Evolutionary conservation across 108 stramenopile species (phyloP).

Genomic region (Cafeteria roenbergensis): DNA sequence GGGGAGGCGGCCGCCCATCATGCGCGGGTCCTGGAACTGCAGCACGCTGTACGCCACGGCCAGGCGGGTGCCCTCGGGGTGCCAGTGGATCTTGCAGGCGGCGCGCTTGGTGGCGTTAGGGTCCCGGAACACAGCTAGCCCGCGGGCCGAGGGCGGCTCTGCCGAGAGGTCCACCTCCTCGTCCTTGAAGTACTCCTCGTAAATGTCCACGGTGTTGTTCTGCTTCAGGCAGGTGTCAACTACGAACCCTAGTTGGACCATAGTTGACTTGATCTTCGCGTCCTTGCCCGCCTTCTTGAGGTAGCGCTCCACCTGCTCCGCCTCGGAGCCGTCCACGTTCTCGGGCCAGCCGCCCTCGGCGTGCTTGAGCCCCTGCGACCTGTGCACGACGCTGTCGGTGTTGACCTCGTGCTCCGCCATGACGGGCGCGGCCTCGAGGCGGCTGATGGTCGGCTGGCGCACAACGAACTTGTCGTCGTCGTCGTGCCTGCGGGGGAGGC

Average conservation of each 20-base stretch:
- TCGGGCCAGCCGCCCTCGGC: constrained; percentile 76
- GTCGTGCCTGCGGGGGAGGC: too few relatives aligned
- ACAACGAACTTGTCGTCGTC: too few relatives aligned
- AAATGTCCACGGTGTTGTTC: constrained; percentile 73
- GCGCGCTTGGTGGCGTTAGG: constrained; percentile 56
- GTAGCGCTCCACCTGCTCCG: constrained; percentile 52
- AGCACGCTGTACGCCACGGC: constrained; percentile 66
- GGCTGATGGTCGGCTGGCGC: too few relatives aligned
- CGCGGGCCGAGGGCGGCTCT: constrained; percentile 70
- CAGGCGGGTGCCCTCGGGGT: constrained; percentile 66
- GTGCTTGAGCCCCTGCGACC: constrained; percentile 17
- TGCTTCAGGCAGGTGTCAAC: constrained; percentile 65
- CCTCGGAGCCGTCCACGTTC: constrained; percentile 69
- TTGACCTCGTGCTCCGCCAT: too few relatives aligned
- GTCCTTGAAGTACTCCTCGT: constrained; percentile 57
- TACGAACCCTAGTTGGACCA: constrained; percentile 57
- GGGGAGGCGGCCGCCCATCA: constrained; percentile 23
- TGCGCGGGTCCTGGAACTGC: constrained; percentile 62
- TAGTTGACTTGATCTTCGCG: constrained; percentile 56
- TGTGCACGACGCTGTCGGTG: constrained; percentile 2
- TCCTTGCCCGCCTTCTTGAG: constrained; percentile 75
- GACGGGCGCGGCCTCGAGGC: too few relatives aligned
- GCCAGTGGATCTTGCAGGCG: constrained; percentile 70
- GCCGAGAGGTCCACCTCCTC: constrained; percentile 49
- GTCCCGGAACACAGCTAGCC: constrained; percentile 72